Conservation (phyloP, 352 stramenopile species). For the Elongisporangium senticosum region DNA sequence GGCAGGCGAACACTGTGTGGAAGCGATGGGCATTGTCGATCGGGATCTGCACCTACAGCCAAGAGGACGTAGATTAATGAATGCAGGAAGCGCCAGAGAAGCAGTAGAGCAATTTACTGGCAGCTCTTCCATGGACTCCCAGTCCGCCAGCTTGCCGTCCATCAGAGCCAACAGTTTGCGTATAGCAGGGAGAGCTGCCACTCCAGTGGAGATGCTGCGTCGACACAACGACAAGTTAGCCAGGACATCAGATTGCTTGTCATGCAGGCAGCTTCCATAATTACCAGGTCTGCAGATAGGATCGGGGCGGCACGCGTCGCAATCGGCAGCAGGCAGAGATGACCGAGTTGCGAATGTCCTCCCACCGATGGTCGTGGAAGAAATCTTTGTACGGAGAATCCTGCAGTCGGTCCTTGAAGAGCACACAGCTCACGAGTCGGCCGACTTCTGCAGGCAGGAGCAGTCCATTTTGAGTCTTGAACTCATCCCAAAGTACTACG, state of each 20-base stretch:
- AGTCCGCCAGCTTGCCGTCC: constrained; percentile 69
- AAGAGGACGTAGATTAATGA: background rate
- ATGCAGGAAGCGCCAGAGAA: background rate
- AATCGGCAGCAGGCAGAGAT: constrained; percentile 72
- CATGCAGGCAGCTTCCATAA: background rate
- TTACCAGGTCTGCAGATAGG: constrained; percentile 74
- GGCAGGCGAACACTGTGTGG: constrained; percentile 85
- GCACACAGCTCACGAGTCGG: constrained; percentile 72
- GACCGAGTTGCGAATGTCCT: constrained; percentile 61
- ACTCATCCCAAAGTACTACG: background rate
- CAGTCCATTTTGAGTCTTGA: background rate
- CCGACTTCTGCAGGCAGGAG: constrained; percentile 42
- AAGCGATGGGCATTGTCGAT: constrained; percentile 78
- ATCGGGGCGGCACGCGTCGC: constrained; percentile 57
- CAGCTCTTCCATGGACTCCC: constrained; percentile 66
- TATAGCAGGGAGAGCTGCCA: constrained; percentile 69
- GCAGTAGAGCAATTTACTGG: constrained; percentile 26
- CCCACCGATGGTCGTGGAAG: constrained; percentile 62
- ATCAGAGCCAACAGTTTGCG: constrained; percentile 78
- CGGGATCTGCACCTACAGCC: constrained; percentile 59
- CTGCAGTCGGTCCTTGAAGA: constrained; percentile 69
- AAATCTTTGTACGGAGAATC: constrained; percentile 80
- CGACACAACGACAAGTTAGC: constrained; percentile 9
- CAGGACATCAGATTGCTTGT: background rate
- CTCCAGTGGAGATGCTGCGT: constrained; percentile 58